Percentiles rank a stretch among this genome's conserved stretches.
phyloP scores from a whole-genome alignment of 2,329 filamentous ascomycete species.

The Alternaria consortialis region DNA sequence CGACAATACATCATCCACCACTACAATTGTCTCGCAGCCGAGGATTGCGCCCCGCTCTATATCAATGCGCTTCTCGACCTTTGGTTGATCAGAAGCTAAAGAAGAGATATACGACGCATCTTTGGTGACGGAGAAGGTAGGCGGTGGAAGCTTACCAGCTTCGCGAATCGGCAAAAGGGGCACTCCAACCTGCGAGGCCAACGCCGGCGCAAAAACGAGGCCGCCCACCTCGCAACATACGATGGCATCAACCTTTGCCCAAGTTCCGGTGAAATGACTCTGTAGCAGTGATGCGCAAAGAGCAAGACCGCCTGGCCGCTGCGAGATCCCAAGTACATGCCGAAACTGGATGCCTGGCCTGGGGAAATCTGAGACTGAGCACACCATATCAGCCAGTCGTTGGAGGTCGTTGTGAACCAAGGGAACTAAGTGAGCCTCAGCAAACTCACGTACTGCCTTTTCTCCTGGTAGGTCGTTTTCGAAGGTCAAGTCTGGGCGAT shows the following conservation, averaged over 20 bases:
- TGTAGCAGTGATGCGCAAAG: constrained; percentile 63
- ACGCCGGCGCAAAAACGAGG: constrained; percentile 63
- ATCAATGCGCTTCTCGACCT: constrained; percentile 56
- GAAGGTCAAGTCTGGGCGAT: constrained; percentile 60
- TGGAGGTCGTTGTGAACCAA: constrained; percentile 59
- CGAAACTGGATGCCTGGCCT: constrained; percentile 62
- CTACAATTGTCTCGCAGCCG: constrained; percentile 57
- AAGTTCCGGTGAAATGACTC: constrained; percentile 57
- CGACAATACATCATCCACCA: constrained; percentile 69
- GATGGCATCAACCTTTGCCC: constrained; percentile 58
- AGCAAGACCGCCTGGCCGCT: constrained; percentile 61
- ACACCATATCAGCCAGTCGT: constrained; percentile 62
- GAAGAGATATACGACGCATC: constrained; percentile 64
- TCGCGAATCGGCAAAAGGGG: constrained; percentile 64
- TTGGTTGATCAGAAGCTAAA: constrained; percentile 26
- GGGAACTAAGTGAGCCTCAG: constrained; percentile 54
- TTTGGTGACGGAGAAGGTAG: constrained; percentile 61
- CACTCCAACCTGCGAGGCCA: constrained; percentile 55
- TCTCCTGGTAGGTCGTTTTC: constrained; percentile 60
- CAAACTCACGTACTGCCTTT: constrained; percentile 54
- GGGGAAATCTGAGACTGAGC: constrained; percentile 61
- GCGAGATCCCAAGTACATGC: constrained; percentile 65
- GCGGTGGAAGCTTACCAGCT: constrained; percentile 67
- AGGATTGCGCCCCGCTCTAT: constrained; percentile 58
- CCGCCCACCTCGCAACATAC: constrained; percentile 67